Evolutionary conservation across 306 rosid species (phyloP).

Genomic region (Pyrus pyrifolia): DNA sequence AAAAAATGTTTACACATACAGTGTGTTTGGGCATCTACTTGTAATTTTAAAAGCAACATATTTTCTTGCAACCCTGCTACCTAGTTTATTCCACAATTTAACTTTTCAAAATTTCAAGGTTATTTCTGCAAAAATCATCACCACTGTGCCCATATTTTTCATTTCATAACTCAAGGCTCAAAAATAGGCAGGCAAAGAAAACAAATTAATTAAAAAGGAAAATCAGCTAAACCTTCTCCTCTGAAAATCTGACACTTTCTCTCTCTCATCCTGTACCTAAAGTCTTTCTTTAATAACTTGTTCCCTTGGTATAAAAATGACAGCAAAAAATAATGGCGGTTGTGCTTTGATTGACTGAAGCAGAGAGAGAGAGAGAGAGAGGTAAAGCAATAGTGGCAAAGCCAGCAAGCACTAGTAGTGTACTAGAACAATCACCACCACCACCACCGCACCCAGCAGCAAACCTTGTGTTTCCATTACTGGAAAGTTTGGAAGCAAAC

Average conservation of each 20-base stretch:
- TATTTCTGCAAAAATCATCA: conserved; percentile 10
- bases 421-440: conserved; percentile 15
- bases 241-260: conserved; percentile 38
- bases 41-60: no score
- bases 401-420: conserved; percentile 21
- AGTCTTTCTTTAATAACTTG: conserved; percentile 13
- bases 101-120: neutral
- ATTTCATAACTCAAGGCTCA: neutral
- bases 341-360: conserved; percentile 68
- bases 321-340: conserved; percentile 70
- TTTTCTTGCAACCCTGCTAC: no score
- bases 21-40: no score
- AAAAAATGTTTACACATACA: no score
- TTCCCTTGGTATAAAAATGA: conserved; percentile 41
- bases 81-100: neutral
- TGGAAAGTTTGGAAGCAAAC: conserved; percentile 26
- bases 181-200: neutral
- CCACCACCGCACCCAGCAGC: conserved; percentile 20
- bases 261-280: conserved; percentile 25
- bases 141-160: neutral
- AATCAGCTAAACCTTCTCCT: conserved; percentile 20
- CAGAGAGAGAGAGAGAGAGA: conserved; percentile 24
- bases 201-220: neutral
- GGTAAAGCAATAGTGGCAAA: conserved; percentile 45
- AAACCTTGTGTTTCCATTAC: conserved; percentile 33